Conservation (phyloP, 176 grass and related monocot genomes). For the Musa itinerans region DNA sequence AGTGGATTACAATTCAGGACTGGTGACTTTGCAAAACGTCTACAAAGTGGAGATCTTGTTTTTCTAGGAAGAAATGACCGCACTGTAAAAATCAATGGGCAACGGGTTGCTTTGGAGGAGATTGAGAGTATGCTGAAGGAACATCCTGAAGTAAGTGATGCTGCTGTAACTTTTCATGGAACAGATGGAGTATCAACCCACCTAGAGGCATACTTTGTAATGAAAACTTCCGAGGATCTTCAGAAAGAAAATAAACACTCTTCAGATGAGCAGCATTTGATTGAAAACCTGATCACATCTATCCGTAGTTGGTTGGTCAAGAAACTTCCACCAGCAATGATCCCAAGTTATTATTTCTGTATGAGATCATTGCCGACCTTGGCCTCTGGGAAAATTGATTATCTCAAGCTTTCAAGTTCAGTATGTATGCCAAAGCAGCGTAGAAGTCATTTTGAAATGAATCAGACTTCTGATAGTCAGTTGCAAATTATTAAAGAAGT, state of each 20-base stretch:
- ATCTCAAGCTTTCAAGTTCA: conserved; percentile 45
- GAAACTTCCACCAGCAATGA: conserved; percentile 60
- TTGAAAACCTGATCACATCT: conserved; percentile 36
- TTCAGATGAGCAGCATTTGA: conserved; percentile 16
- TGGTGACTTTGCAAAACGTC: conserved; percentile 58
- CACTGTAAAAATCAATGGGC: conserved; percentile 67
- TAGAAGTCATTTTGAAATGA: conserved; percentile 26
- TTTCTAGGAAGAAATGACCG: conserved; percentile 84
- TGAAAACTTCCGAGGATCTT: conserved; percentile 21
- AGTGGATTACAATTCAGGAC: conserved; percentile 40
- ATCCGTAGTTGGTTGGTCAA: conserved; percentile 59
- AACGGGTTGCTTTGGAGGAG: conserved; percentile 68
- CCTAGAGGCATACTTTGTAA: conserved; percentile 67
- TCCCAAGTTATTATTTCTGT: conserved; percentile 47
- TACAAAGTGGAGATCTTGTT: conserved; percentile 57
- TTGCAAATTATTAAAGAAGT: conserved; percentile 71
- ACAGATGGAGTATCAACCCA: conserved; percentile 18
- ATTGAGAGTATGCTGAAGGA: conserved; percentile 68
- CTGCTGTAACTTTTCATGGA: conserved; percentile 55
- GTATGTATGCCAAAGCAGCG: conserved; percentile 15
- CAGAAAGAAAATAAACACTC: background rate
- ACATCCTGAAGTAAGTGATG: conserved; percentile 52
- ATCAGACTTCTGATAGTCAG: conserved; percentile 22
- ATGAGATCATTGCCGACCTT: conserved; percentile 53
- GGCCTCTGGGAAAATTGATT: conserved; percentile 78